phyloP scores from a whole-genome alignment of 495 filamentous ascomycete genomes.

The Usnea hakonensis region DNA sequence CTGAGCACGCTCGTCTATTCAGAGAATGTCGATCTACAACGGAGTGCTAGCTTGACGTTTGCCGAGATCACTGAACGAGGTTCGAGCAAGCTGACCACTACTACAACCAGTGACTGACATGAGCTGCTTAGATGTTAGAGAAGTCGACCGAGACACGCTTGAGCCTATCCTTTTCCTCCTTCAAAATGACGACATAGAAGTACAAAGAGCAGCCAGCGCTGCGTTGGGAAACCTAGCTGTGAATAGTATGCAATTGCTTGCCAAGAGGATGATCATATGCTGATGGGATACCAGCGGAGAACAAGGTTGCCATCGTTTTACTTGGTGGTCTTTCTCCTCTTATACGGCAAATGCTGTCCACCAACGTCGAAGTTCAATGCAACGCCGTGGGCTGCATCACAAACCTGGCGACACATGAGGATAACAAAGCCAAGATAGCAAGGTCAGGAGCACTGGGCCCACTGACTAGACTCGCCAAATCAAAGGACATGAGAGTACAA shows the following conservation, averaged over 20 bases:
- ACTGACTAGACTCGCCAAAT: slow-evolving; percentile 85
- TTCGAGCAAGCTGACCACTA: slow-evolving; percentile 31
- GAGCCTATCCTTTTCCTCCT: slow-evolving; percentile 93
- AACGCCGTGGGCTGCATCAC: slow-evolving; percentile 99
- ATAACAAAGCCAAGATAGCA: slow-evolving; percentile 98
- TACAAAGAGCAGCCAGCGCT: slow-evolving; percentile 92
- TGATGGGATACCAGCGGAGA: slow-evolving; percentile 67
- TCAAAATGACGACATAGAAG: slow-evolving; percentile 91
- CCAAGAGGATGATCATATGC: slow-evolving; percentile 23
- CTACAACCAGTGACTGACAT: not conserved
- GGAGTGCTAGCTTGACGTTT: slow-evolving; percentile 96
- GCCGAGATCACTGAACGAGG: slow-evolving; percentile 98
- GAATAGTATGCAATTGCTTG: slow-evolving; percentile 59
- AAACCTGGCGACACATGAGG: slow-evolving; percentile 94
- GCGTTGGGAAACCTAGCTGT: slow-evolving; percentile 94
- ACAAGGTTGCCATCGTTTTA: slow-evolving; percentile 91
- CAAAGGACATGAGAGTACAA: slow-evolving; percentile 97
- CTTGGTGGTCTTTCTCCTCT: slow-evolving; percentile 85
- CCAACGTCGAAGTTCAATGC: slow-evolving; percentile 98
- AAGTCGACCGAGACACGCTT: slow-evolving; percentile 89
- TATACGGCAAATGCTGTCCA: slow-evolving; percentile 96
- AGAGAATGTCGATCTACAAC: slow-evolving; percentile 95
- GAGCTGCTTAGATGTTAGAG: slow-evolving; percentile 68
- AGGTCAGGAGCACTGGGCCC: slow-evolving; percentile 87
- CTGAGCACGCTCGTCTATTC: slow-evolving; percentile 95